Evolutionary conservation across 805 yeast species (phyloP).

Genomic region (Isabelozyma pseudorhagii): DNA sequence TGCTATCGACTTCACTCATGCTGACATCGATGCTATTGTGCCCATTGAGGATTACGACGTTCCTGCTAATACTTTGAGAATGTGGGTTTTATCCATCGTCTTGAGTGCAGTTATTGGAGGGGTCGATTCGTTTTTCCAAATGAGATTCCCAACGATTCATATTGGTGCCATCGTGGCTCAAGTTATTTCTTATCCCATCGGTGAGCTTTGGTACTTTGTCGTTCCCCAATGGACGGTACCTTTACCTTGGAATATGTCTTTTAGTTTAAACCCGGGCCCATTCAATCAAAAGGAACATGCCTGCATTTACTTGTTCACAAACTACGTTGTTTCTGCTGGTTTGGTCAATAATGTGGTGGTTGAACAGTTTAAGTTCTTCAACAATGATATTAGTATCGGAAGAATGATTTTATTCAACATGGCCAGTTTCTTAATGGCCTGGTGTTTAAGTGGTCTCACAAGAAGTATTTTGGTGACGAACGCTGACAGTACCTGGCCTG

Average conservation of each 20-base stretch:
- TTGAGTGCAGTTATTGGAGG: conserved; percentile 23
- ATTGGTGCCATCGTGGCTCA: conserved; percentile 23
- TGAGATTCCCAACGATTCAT: conserved; percentile 21
- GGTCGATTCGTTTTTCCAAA: conserved; percentile 21
- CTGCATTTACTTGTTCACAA: conserved; percentile 5
- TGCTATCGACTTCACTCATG: conserved; percentile 4
- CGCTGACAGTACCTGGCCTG: conserved; percentile 5
- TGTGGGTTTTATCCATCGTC: conserved; percentile 16
- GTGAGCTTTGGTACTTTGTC: conserved; percentile 5
- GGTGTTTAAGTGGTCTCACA: conserved; percentile 2
- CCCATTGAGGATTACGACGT: conserved; percentile 5
- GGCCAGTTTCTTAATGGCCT: conserved; percentile 4
- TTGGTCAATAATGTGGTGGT: conserved; percentile 5
- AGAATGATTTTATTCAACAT: conserved; percentile 8
- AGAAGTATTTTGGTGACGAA: conserved; percentile 3
- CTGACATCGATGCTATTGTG: conserved; percentile 6
- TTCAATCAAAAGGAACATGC: conserved; percentile 5
- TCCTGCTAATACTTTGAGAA: conserved; percentile 7
- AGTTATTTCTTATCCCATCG: conserved; percentile 21
- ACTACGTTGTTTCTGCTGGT: conserved; percentile 3
- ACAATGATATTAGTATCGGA: conserved; percentile 4
- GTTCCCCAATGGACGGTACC: conserved; percentile 2
- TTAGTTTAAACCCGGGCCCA: conserved; percentile 4
- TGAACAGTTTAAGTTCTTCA: conserved; percentile 9
- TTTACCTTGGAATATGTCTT: conserved; percentile 1